Evolutionary conservation across 306 rosid genomes (phyloP).

Genomic region (Glycine tomentella): DNA sequence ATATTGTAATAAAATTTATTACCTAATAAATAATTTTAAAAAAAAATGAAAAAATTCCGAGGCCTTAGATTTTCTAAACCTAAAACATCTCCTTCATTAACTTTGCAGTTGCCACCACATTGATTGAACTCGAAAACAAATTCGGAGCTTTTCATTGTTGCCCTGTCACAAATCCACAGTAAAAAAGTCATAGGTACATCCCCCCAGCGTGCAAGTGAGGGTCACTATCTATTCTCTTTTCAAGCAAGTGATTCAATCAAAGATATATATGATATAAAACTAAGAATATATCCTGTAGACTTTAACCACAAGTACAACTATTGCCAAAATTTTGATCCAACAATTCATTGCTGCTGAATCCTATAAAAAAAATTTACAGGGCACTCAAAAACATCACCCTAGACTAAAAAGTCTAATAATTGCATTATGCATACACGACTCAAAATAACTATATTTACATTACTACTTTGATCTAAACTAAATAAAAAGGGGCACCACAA

Average conservation of each 20-base stretch:
- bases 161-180: conserved; percentile 38
- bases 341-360: conserved; percentile 35
- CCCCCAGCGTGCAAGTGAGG: conserved; percentile 6
- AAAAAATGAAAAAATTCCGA: too few species aligned
- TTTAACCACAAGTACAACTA: conserved; percentile 25
- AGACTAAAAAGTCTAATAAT: conserved; percentile 40
- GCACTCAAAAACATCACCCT: conserved; percentile 57
- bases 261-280: not conserved
- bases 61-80: not conserved
- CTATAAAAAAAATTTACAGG: conserved; percentile 45
- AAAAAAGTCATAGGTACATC: conserved; percentile 15
- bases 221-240: conserved; percentile 33
- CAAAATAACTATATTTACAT: conserved; percentile 54
- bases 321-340: not conserved
- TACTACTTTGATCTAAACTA: conserved; percentile 44
- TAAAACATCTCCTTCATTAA: not conserved
- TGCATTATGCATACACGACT: conserved; percentile 25
- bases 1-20: too few species aligned
- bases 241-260: conserved; percentile 31
- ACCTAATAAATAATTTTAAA: too few species aligned
- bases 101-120: too few species aligned
- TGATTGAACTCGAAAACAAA: conserved; percentile 20
- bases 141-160: conserved; percentile 12
- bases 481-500: conserved; percentile 19
- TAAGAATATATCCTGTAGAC: not conserved